Base-by-base conservation (phyloP, 345 rosid species). In the Lenwebbia sp. region DNA sequence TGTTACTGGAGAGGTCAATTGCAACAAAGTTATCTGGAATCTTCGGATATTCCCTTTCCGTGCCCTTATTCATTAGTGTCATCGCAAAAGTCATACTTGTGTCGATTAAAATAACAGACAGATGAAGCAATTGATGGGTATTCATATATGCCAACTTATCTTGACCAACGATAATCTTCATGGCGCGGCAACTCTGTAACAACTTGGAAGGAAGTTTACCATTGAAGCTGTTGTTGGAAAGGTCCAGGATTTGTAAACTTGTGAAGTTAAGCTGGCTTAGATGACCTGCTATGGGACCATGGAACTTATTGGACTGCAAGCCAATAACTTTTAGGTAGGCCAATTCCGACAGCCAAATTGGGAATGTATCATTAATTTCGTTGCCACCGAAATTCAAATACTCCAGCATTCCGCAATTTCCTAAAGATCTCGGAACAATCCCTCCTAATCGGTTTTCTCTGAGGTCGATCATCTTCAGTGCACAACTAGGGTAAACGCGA, bases 51-150 rank as follows among this genome's bases (percentile, higher is more conserved):
- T 62, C 75, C 41, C 11, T 30, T 62, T 62, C 0, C 1, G 2
- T 15, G 75, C 41, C 75, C 75, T 62, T 62, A 30, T 30, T 30
- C 41, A 7, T 62, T 21, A 62, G 7, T 30, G 5, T 7, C 23
- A 62, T 3, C 0, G 22, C 22, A 28, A 14, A 30, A 30, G 22
- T 60, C 40, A 28, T n/a, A 9, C 12, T 47, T 9, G 0, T 47
- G 3, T 47, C 50, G 8, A 8, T 9, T 47, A 9, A 9, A 47
- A 47, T 9, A 47, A n/a, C n/a, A 47, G 50, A 47, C 7, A 54
- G 10, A 54, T 54, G 0, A 26, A 57, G 1, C 0, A 2, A 2
- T 26, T 2, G 33, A 58, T 5, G 0, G 26, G 13, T n/a, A 60
- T 4, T 13, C 74, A 57, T 11, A 5, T 26, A 58, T 58, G 8